phyloP scores from a whole-genome alignment of 169 alveolate species.

The Plasmodium vivax region DNA sequence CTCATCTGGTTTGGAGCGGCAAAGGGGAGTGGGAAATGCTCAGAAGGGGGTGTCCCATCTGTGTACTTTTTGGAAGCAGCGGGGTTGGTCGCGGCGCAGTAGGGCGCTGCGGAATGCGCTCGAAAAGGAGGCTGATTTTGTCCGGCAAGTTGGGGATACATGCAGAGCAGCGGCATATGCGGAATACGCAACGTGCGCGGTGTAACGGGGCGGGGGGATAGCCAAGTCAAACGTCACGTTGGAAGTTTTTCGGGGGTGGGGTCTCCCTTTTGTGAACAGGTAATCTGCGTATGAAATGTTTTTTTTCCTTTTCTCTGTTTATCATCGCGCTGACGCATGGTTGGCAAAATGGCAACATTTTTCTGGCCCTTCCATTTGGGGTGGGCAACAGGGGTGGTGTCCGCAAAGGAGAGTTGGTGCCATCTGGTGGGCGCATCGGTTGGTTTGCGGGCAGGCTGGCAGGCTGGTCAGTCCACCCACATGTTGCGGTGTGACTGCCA shows the following conservation, averaged over 20 bases:
- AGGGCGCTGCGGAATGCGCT: not conserved
- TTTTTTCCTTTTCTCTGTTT: not conserved
- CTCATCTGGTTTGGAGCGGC: not conserved
- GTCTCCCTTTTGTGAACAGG: not conserved
- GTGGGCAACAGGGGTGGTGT: not conserved
- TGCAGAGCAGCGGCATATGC: not conserved
- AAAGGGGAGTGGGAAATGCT: not conserved
- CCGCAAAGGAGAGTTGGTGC: not conserved
- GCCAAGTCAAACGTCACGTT: not conserved
- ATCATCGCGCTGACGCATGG: not conserved
- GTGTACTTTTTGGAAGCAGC: not conserved
- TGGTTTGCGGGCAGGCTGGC: not conserved
- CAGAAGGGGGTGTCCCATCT: not conserved
- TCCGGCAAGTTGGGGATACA: not conserved
- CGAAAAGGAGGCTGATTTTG: not conserved
- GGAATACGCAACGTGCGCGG: not conserved
- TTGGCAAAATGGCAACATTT: not conserved
- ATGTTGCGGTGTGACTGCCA: not conserved
- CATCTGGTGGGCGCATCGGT: not conserved
- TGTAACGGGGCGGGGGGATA: not conserved
- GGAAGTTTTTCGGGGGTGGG: not conserved
- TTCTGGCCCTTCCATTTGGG: not conserved
- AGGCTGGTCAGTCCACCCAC: not conserved
- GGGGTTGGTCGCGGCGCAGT: not conserved
- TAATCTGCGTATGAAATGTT: not conserved